A percentile compares a stretch with the other conserved stretches of the same genome.
Evolutionary conservation across 306 rosid genomes (phyloP).

Genomic region (Albizia julibrissin): DNA sequence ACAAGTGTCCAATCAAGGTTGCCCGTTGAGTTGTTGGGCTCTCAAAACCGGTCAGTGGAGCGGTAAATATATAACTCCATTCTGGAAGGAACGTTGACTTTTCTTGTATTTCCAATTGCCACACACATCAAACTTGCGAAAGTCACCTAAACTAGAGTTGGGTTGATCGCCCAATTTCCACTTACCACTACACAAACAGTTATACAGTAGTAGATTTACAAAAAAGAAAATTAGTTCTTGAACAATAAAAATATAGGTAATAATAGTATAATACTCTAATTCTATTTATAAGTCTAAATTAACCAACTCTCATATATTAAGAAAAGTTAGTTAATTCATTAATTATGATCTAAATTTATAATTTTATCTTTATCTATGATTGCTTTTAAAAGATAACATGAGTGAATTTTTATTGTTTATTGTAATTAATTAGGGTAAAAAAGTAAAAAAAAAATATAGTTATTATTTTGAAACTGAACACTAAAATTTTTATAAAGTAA

Average conservation of each 20-base stretch:
- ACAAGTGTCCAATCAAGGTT: not conserved
- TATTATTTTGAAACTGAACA: too few relatives aligned
- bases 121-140: not conserved
- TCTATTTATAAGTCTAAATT: too few relatives aligned
- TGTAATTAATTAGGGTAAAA: too few relatives aligned
- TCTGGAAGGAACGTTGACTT: not conserved
- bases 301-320: too few relatives aligned
- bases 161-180: not conserved
- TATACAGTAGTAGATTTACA: too few relatives aligned
- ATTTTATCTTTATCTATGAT: too few relatives aligned
- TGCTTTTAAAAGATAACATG: too few relatives aligned
- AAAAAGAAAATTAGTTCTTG: too few relatives aligned
- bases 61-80: not conserved
- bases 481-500: not conserved
- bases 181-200: not conserved
- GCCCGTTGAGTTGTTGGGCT: not conserved
- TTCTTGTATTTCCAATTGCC: not conserved
- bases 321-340: too few relatives aligned
- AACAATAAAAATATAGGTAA: not conserved
- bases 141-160: not conserved
- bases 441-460: too few relatives aligned
- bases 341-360: too few relatives aligned
- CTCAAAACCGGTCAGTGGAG: not conserved
- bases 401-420: too few relatives aligned
- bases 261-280: not conserved